A percentile compares a stretch with the other conserved stretches of the same genome.
Evolutionary conservation across 2,329 filamentous ascomycete species (phyloP).

Genomic region (Cryphonectria radicalis): DNA sequence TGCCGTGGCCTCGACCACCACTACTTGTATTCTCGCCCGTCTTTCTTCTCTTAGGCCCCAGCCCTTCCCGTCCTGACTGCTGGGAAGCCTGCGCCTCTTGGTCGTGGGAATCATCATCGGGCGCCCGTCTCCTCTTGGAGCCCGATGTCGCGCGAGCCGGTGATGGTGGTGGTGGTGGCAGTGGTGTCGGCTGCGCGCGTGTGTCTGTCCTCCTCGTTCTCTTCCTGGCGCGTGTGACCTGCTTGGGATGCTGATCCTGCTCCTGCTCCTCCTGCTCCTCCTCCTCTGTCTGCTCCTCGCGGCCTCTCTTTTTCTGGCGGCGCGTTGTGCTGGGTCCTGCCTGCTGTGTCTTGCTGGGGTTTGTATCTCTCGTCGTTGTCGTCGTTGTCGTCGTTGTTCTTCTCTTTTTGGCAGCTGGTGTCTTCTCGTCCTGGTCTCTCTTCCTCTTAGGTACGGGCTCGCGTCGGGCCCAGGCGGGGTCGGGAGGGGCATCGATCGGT

Average conservation of each 20-base stretch:
- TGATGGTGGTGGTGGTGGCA: neutral
- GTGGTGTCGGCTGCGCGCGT: neutral
- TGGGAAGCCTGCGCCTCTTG: neutral
- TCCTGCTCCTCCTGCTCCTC: neutral
- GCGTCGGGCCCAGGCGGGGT: too few species aligned
- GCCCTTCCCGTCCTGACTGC: neutral
- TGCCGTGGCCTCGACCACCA: neutral
- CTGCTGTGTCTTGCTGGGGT: neutral
- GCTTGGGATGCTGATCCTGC: too few species aligned
- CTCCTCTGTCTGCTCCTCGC: neutral
- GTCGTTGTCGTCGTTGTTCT: neutral
- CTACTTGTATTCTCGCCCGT: neutral
- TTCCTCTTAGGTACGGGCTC: neutral
- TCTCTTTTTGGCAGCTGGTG: neutral
- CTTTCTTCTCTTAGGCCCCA: slow-evolving; percentile 8
- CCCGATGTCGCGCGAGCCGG: neutral
- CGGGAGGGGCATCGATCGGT: too few species aligned
- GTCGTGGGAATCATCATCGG: neutral
- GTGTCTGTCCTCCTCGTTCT: slow-evolving; percentile 14
- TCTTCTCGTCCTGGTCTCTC: neutral
- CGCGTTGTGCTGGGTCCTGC: slow-evolving; percentile 9
- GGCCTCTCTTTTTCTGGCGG: slow-evolving; percentile 9
- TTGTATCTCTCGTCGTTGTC: neutral
- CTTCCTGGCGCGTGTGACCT: slow-evolving; percentile 1
- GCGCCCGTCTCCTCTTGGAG: slow-evolving; percentile 5